Conservation (phyloP, 768 basidiomycete genomes). For the Hygrophoropsis aurantiaca region DNA sequence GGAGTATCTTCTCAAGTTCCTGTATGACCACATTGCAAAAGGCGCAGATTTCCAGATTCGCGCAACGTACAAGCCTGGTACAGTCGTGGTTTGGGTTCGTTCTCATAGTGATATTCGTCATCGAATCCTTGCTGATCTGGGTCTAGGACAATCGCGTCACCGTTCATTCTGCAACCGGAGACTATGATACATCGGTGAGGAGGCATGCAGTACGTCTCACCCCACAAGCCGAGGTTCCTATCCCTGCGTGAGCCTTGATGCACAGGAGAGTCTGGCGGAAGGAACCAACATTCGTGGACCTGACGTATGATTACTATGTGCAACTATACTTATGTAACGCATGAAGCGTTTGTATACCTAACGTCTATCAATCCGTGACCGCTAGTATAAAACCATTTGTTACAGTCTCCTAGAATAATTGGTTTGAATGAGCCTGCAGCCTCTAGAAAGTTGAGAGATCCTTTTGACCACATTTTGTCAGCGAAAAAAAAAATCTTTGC, state of each 20-base stretch:
- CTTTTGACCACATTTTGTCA: too few species aligned
- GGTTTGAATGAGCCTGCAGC: too few species aligned
- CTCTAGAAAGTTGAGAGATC: too few species aligned
- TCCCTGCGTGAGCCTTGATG: constrained; percentile 28
- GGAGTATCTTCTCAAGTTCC: constrained; percentile 53
- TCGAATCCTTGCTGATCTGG: background rate
- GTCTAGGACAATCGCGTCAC: constrained; percentile 48
- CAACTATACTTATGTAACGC: too few species aligned
- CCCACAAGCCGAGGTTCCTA: constrained; percentile 49
- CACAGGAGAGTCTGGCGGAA: too few species aligned
- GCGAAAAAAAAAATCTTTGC: too few species aligned
- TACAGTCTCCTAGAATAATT: too few species aligned
- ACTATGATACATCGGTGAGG: constrained; percentile 36
- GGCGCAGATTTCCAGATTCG: constrained; percentile 52
- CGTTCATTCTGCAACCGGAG: constrained; percentile 43
- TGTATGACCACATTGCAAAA: constrained; percentile 52
- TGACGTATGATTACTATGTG: too few species aligned
- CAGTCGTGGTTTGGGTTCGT: constrained; percentile 56
- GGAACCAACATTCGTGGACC: too few species aligned
- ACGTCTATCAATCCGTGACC: too few species aligned
- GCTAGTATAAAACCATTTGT: too few species aligned
- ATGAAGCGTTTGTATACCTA: too few species aligned
- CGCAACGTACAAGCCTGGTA: constrained; percentile 50
- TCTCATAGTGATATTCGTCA: background rate
- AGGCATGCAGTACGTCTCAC: constrained; percentile 49